These are phyloP conservation scores for Penicillium rolfsii DNA, from an alignment of 2,329 filamentous ascomycete genomes.

Conservation along the genomic window DNA sequence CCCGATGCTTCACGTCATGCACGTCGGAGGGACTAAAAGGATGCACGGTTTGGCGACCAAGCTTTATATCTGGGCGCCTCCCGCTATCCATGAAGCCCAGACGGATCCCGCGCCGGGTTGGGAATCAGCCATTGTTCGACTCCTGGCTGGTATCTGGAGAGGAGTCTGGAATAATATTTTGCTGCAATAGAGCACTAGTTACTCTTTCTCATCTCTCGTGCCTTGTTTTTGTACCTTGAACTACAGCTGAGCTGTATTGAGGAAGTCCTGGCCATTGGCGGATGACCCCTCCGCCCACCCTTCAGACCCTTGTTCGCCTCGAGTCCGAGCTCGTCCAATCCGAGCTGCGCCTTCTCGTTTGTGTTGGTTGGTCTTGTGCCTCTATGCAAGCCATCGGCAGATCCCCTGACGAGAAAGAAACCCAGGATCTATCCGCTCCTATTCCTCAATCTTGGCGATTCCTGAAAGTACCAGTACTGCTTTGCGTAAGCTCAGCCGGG, in stretches of 20 bases:
- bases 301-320: constrained; percentile 20
- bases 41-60: constrained; percentile 16
- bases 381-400: constrained; percentile 17
- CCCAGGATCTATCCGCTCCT: constrained; percentile 1
- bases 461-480: neutral
- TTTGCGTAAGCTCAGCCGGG: constrained; percentile 5
- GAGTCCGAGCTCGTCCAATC: constrained; percentile 22
- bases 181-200: neutral
- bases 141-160: constrained; percentile 2
- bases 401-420: constrained; percentile 11
- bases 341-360: constrained; percentile 6
- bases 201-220: neutral
- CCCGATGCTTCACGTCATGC: constrained; percentile 16
- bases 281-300: constrained; percentile 11
- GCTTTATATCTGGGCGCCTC: constrained; percentile 32
- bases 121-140: neutral
- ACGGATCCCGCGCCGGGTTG: neutral
- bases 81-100: constrained; percentile 12
- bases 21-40: constrained; percentile 8
- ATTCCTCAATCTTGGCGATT: constrained; percentile 9
- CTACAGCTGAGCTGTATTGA: constrained; percentile 4
- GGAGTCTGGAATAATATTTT: neutral
- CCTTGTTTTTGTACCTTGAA: constrained; percentile 1
- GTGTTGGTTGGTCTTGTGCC: constrained; percentile 12
- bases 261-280: constrained; percentile 16